Base-by-base conservation (phyloP, 495 filamentous ascomycete genomes). In the Hypoxylon subgilvum region DNA sequence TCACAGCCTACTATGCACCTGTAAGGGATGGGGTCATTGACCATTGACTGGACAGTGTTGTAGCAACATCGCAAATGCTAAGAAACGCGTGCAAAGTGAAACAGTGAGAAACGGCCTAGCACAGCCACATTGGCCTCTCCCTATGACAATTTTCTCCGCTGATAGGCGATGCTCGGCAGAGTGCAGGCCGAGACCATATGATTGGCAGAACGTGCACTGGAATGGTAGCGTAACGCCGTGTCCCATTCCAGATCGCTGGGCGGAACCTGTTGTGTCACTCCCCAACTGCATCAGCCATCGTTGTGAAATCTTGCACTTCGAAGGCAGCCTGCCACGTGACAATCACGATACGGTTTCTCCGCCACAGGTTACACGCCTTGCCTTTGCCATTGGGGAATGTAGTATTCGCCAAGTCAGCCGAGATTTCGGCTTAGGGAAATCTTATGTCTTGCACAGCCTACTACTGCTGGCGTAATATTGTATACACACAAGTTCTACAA, bases 41-140 rank as follows among this genome's bases (percentile, higher is more conserved):
- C n/a, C n/a, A n/a, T n/a, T n/a, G n/a, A n/a, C n/a, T n/a, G n/a
- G n/a, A n/a, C n/a, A n/a, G n/a, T n/a, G n/a, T n/a, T n/a, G n/a
- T n/a, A n/a, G n/a, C n/a, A n/a, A n/a, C n/a, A n/a, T n/a, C n/a
- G n/a, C n/a, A n/a, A n/a, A n/a, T n/a, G 44, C 40, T 22, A 43
- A 44, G 21, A 21, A 22, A 19, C 19, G 14, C 28, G 18, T 17
- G 27, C 22, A 32, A 55, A 27, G 23, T 16, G 55, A 51, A 52
- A n/a, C n/a, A n/a, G 39, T 51, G 51, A 54, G 45, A 55, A 43
- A 13, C 50, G 57, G 57, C 30, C 23, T 31, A 39, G 45, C 57
- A 61, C 45, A 55, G 57, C 57, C 57, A 19, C 57, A 18, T 61
- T 51, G 57, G 45, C 57, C 57, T 53, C 43, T 28, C 25, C 57